Evolutionary conservation across 345 rosid genomes (phyloP).

Genomic region (Salix dunnii): DNA sequence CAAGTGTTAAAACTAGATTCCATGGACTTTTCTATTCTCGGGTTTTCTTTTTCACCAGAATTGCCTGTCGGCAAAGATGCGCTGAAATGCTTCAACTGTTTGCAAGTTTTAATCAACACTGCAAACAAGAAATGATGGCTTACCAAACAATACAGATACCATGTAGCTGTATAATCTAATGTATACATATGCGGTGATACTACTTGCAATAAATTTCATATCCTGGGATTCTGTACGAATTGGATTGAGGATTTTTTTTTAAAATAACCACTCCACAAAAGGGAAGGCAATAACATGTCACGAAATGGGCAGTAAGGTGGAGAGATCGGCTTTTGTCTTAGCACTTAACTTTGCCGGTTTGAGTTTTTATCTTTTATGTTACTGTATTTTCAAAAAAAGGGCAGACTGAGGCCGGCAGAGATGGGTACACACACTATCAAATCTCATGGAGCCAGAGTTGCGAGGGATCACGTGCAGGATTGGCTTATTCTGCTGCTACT

Average conservation of each 20-base stretch:
- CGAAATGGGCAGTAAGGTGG: too few relatives aligned
- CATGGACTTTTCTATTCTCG: not conserved
- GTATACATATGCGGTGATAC: too few relatives aligned
- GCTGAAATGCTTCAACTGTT: not conserved
- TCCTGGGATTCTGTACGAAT: not conserved
- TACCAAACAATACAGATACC: not conserved
- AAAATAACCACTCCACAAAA: too few relatives aligned
- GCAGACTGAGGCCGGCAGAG: slow-evolving; percentile 47
- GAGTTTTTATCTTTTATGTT: not conserved
- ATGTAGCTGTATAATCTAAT: too few relatives aligned
- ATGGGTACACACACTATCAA: slow-evolving; percentile 44
- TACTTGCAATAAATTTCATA: too few relatives aligned
- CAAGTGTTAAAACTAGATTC: not conserved
- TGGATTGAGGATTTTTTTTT: not conserved
- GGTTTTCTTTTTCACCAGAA: not conserved
- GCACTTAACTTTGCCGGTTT: not conserved
- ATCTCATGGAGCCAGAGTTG: slow-evolving; percentile 61
- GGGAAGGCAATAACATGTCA: too few relatives aligned
- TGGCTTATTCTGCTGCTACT: slow-evolving; percentile 73
- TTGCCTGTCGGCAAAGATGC: not conserved
- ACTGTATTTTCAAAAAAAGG: slow-evolving; percentile 13
- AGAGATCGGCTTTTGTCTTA: not conserved
- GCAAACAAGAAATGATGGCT: not conserved
- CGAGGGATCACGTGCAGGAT: slow-evolving; percentile 55
- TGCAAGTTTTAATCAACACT: not conserved